phyloP scores from a whole-genome alignment of 495 filamentous ascomycete genomes.

The Lepraria neglecta region DNA sequence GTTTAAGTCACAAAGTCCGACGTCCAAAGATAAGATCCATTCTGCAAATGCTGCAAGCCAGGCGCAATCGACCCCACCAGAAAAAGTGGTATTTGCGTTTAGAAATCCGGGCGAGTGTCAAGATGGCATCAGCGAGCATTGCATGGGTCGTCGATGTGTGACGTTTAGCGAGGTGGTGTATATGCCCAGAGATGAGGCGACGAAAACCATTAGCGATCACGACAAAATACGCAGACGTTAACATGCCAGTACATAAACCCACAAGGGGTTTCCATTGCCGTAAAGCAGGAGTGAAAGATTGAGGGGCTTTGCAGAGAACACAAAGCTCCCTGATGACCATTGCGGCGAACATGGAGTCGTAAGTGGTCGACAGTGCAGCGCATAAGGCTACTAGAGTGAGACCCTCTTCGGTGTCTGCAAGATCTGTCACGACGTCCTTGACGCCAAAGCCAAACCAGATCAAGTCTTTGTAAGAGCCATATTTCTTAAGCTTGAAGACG shows the following conservation, averaged over 20 bases:
- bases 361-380: slow-evolving; percentile 15
- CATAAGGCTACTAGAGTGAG: slow-evolving; percentile 19
- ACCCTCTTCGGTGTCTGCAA: slow-evolving; percentile 24
- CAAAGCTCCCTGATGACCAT: slow-evolving; percentile 12
- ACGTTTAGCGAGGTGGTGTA: background rate
- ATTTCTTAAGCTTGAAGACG: slow-evolving; percentile 18
- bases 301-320: slow-evolving; percentile 10
- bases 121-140: slow-evolving; percentile 8
- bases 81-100: background rate
- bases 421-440: slow-evolving; percentile 21
- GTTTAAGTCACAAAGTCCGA: slow-evolving; percentile 1
- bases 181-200: background rate
- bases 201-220: slow-evolving; percentile 9
- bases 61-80: slow-evolving; percentile 11
- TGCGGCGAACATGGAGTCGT: slow-evolving; percentile 12
- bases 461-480: slow-evolving; percentile 16
- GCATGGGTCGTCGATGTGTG: background rate
- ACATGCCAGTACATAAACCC: slow-evolving; percentile 9
- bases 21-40: slow-evolving; percentile 14
- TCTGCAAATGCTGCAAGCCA: slow-evolving; percentile 23
- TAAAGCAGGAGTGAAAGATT: slow-evolving; percentile 14
- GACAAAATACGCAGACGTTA: background rate
- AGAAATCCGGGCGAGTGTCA: slow-evolving; percentile 12
- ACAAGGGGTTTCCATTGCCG: slow-evolving; percentile 16
- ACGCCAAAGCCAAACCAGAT: slow-evolving; percentile 28